Percentiles rank a stretch among this genome's conserved stretches.
Evolutionary conservation across 1,284 basidiomycete genomes (phyloP).

Genomic region (Trichosporon asahii): DNA sequence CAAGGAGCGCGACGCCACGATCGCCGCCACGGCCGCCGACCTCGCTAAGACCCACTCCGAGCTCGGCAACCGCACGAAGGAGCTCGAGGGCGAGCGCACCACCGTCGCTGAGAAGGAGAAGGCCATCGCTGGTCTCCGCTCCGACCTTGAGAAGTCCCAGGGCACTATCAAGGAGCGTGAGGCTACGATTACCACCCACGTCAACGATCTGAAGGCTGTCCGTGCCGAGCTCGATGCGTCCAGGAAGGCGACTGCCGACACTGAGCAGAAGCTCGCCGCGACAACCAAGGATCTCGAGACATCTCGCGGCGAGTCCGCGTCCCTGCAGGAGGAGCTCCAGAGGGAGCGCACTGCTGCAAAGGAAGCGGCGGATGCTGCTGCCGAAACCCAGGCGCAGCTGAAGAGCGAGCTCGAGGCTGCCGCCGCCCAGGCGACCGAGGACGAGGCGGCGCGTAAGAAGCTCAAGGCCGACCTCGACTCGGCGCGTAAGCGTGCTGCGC

Average conservation of each 20-base stretch:
- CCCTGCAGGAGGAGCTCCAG: conserved; percentile 13
- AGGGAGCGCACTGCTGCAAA: neutral
- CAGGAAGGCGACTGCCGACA: neutral
- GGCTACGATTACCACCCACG: neutral
- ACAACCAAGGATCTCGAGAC: neutral
- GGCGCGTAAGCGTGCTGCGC: neutral
- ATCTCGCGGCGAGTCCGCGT: conserved; percentile 7
- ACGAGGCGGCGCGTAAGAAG: conserved; percentile 9
- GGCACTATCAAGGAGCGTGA: conserved; percentile 7
- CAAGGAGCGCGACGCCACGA: conserved; percentile 12
- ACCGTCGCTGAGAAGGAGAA: conserved; percentile 4
- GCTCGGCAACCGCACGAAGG: neutral
- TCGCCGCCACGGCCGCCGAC: neutral
- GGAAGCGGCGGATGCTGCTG: neutral
- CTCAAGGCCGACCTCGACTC: conserved; percentile 17
- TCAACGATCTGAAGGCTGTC: neutral
- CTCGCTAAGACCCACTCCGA: neutral
- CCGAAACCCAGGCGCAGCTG: conserved; percentile 4
- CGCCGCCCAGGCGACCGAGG: neutral
- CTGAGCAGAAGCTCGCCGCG: neutral
- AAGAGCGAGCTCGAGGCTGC: conserved; percentile 15
- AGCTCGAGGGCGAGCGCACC: conserved; percentile 10
- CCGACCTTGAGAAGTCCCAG: conserved; percentile 14
- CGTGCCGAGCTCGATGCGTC: neutral
- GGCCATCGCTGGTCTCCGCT: conserved; percentile 11